phyloP scores from a whole-genome alignment of 805 yeast species.

The Pichia paraexigua region DNA sequence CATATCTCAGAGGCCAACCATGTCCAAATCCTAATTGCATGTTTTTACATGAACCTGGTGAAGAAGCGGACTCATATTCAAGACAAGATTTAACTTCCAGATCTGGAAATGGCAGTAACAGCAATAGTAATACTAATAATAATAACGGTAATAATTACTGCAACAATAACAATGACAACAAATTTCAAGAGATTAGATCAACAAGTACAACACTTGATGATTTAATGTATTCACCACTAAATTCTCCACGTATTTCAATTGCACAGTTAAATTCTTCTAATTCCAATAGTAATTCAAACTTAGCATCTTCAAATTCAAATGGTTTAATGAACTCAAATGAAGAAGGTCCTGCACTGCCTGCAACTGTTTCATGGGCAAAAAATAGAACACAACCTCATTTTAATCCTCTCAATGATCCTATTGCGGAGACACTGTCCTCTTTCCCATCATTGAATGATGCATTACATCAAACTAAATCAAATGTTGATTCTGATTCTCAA shows the following conservation, averaged over 20 bases:
- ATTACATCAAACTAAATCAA: constrained; percentile 11
- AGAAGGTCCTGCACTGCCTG: constrained; percentile 42
- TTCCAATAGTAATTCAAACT: background rate
- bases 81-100: constrained; percentile 81
- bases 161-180: background rate
- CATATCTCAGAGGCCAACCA: constrained; percentile 86
- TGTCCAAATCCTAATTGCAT: constrained; percentile 98
- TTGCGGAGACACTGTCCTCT: constrained; percentile 23
- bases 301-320: background rate
- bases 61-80: constrained; percentile 95
- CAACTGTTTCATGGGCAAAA: constrained; percentile 61
- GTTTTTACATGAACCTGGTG: constrained; percentile 99
- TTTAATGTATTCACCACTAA: constrained; percentile 5
- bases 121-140: too few relatives aligned
- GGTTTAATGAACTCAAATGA: constrained; percentile 1
- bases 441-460: constrained; percentile 43
- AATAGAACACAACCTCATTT: constrained; percentile 19
- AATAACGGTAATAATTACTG: too few relatives aligned
- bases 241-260: constrained; percentile 17
- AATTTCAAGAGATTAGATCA: background rate
- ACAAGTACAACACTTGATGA: constrained; percentile 21
- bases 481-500: constrained; percentile 25
- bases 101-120: constrained; percentile 49
- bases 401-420: constrained; percentile 6
- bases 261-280: constrained; percentile 3